These are phyloP conservation scores for Microsporum audouinii DNA, from an alignment of 2,329 filamentous ascomycete genomes.

Conservation along the genomic window DNA sequence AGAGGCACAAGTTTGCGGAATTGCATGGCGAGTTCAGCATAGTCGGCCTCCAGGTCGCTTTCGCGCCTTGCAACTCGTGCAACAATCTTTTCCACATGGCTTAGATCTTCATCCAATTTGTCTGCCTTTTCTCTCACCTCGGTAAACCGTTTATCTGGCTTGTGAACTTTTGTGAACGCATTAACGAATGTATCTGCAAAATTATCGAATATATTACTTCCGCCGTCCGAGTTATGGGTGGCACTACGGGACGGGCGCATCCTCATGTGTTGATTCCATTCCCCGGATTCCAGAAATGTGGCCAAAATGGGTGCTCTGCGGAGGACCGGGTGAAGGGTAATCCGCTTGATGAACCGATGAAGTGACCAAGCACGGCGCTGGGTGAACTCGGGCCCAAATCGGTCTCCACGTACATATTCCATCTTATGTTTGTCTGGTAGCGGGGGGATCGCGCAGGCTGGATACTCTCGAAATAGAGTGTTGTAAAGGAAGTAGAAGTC, in stretches of 20 bases:
- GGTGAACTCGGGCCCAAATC: slow-evolving; percentile 90
- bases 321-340: slow-evolving; percentile 79
- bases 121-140: slow-evolving; percentile 86
- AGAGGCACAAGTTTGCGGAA: slow-evolving; percentile 87
- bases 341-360: slow-evolving; percentile 75
- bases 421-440: slow-evolving; percentile 98
- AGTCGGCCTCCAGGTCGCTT: slow-evolving; percentile 74
- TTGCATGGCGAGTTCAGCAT: slow-evolving; percentile 80
- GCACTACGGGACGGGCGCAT: slow-evolving; percentile 57
- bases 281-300: slow-evolving; percentile 78
- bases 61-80: slow-evolving; percentile 80
- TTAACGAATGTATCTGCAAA: slow-evolving; percentile 96
- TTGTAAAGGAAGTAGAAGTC: slow-evolving; percentile 97
- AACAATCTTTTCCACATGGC: slow-evolving; percentile 91
- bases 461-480: slow-evolving; percentile 73
- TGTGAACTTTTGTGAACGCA: slow-evolving; percentile 91
- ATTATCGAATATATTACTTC: slow-evolving; percentile 72
- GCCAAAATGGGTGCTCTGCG: slow-evolving; percentile 72
- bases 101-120: slow-evolving; percentile 87
- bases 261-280: slow-evolving; percentile 96
- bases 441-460: slow-evolving; percentile 83
- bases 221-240: slow-evolving; percentile 33
- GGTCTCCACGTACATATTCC: slow-evolving; percentile 93
- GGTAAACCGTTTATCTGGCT: slow-evolving; percentile 85
- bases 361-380: slow-evolving; percentile 77